Conservation (phyloP, 163 green algal species). For the Scenedesmus sp. region DNA sequence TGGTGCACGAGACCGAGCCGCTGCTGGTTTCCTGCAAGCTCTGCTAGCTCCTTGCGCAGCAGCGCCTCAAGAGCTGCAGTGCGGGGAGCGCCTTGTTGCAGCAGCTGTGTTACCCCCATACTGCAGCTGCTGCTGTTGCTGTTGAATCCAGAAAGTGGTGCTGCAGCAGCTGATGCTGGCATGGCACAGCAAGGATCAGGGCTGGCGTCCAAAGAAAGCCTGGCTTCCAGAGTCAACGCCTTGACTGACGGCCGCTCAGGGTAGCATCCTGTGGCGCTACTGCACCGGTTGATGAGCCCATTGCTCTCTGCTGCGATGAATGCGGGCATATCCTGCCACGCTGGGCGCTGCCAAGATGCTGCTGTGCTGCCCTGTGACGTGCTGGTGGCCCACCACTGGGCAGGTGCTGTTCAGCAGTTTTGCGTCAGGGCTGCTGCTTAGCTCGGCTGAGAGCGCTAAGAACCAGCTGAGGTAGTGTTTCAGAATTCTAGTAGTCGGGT, state of each 20-base stretch:
- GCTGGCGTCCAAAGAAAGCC: not conserved
- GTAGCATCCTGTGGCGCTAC: not conserved
- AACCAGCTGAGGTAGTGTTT: too few species aligned
- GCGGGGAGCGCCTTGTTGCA: not conserved
- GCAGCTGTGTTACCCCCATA: not conserved
- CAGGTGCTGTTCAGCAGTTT: not conserved
- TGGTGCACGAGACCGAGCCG: not conserved
- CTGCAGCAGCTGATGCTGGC: not conserved
- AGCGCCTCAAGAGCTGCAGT: not conserved
- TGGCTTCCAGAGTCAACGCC: not conserved
- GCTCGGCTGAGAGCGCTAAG: too few species aligned
- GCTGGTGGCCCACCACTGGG: not conserved
- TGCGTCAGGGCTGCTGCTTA: not conserved
- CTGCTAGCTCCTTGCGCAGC: slow-evolving; percentile 17
- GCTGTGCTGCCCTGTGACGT: not conserved
- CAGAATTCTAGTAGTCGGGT: not conserved
- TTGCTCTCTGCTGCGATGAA: not conserved
- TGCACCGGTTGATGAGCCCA: not conserved
- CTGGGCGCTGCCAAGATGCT: not conserved
- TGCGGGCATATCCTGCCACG: not conserved
- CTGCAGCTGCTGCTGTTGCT: not conserved
- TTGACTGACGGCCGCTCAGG: not conserved
- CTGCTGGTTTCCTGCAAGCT: not conserved
- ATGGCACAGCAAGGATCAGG: not conserved
- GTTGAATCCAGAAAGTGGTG: not conserved